Percentiles rank a stretch among this genome's conserved stretches.
These are phyloP conservation scores for Tephrocybe sp. DNA, from an alignment of 768 basidiomycete species.

Conservation along the genomic window DNA sequence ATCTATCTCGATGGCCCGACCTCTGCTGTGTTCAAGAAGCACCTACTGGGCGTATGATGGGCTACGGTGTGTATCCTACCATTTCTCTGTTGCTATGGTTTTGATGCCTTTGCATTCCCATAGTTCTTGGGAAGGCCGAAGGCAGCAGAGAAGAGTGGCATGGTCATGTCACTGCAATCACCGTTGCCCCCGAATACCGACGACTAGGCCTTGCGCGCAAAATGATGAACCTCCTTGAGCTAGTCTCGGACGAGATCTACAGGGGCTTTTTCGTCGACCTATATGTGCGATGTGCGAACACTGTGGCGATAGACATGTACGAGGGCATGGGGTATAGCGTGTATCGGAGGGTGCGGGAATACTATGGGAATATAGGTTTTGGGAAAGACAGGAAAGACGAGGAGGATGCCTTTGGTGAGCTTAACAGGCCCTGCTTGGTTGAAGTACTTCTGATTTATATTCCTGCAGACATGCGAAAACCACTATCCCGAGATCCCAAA, in stretches of 20 bases:
- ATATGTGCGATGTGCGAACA: conserved; percentile 88
- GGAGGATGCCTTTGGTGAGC: no score
- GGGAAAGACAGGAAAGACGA: conserved; percentile 29
- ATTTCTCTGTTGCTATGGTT: conserved; percentile 1
- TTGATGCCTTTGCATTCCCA: background rate
- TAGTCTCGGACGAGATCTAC: conserved; percentile 78
- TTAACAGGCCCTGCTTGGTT: conserved; percentile 24
- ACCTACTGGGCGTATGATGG: conserved; percentile 83
- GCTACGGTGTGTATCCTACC: conserved; percentile 67
- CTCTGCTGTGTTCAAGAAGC: conserved; percentile 82
- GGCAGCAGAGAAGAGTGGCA: conserved; percentile 76
- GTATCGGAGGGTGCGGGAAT: conserved; percentile 86
- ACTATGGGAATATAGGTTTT: conserved; percentile 75
- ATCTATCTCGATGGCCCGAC: conserved; percentile 91
- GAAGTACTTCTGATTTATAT: no score
- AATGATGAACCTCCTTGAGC: conserved; percentile 86
- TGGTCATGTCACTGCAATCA: conserved; percentile 93
- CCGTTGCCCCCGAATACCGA: conserved; percentile 92
- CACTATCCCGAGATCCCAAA: no score
- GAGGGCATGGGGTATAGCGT: conserved; percentile 93
- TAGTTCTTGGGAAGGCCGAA: conserved; percentile 91
- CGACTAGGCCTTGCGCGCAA: conserved; percentile 81
- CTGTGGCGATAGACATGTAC: conserved; percentile 86
- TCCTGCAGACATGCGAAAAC: no score
- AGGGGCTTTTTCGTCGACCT: conserved; percentile 92